These are phyloP conservation scores for Phytopythium sindhum DNA, from an alignment of 352 stramenopile species.

Conservation along the genomic window DNA sequence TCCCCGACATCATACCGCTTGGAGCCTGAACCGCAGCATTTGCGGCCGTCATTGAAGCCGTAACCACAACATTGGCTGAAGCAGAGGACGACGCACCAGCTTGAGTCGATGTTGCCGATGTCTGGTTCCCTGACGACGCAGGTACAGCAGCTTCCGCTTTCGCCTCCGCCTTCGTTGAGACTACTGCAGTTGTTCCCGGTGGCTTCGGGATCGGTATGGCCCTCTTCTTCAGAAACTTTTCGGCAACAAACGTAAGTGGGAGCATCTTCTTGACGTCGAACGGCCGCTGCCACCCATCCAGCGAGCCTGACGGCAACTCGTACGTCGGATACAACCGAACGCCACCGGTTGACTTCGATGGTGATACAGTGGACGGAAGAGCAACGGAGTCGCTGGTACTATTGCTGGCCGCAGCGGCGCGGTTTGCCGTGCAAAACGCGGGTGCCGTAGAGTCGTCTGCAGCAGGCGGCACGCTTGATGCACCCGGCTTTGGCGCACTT, in stretches of 20 bases:
- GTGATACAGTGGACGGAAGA: background rate
- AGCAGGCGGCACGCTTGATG: too few relatives aligned
- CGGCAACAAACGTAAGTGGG: slow-evolving; percentile 51
- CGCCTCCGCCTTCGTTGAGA: background rate
- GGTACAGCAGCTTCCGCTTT: background rate
- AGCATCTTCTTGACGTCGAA: slow-evolving; percentile 41
- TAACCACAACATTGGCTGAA: background rate
- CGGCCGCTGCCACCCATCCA: slow-evolving; percentile 33
- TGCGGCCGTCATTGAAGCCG: background rate
- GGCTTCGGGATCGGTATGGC: slow-evolving; percentile 3
- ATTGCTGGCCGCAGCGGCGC: background rate
- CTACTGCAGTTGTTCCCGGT: background rate
- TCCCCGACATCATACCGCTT: background rate
- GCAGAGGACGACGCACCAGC: background rate
- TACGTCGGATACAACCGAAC: slow-evolving; percentile 44
- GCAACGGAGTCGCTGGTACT: background rate
- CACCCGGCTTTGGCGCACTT: background rate
- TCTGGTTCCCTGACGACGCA: background rate
- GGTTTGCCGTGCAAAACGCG: background rate
- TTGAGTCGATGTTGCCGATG: background rate
- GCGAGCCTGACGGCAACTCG: slow-evolving; percentile 30
- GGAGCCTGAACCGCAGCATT: background rate
- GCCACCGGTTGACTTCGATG: slow-evolving; percentile 1
- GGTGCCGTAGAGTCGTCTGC: background rate
- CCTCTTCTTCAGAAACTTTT: slow-evolving; percentile 54